Evolutionary conservation across 495 filamentous ascomycete genomes (phyloP).

Genomic region (Aspergillus bertholletiae): DNA sequence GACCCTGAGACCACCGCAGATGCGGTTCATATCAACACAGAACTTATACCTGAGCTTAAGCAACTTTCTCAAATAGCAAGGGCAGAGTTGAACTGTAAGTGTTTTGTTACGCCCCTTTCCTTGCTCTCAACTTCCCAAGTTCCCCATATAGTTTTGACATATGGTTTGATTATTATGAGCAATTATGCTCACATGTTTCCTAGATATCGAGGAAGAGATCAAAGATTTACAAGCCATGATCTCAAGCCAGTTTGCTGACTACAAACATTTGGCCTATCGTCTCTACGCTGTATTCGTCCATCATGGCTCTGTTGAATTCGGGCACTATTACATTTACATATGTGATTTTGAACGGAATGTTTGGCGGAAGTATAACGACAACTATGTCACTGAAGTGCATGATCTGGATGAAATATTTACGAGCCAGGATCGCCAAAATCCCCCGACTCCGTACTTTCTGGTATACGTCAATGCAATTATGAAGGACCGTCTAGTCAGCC

Average conservation of each 20-base stretch:
- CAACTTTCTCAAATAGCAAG: slow-evolving; percentile 28
- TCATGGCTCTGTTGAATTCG: slow-evolving; percentile 63
- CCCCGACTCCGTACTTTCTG: slow-evolving; percentile 80
- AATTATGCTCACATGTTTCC: slow-evolving; percentile 8
- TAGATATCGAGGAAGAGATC: slow-evolving; percentile 48
- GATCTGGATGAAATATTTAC: slow-evolving; percentile 63
- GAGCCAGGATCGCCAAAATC: slow-evolving; percentile 54
- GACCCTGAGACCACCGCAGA: slow-evolving; percentile 23
- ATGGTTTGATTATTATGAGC: background rate
- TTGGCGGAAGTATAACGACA: slow-evolving; percentile 96
- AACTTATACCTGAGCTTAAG: slow-evolving; percentile 29
- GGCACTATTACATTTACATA: slow-evolving; percentile 98
- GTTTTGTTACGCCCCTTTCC: background rate
- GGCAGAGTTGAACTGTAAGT: slow-evolving; percentile 38
- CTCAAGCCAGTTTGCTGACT: slow-evolving; percentile 58
- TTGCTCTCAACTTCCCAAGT: background rate
- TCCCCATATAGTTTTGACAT: background rate
- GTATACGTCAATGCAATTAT: slow-evolving; percentile 71
- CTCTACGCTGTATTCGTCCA: slow-evolving; percentile 94
- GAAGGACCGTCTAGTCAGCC: slow-evolving; percentile 59
- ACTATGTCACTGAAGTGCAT: slow-evolving; percentile 66
- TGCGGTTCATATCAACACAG: slow-evolving; percentile 24
- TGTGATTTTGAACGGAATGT: slow-evolving; percentile 75
- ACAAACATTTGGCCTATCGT: slow-evolving; percentile 62
- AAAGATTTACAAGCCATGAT: slow-evolving; percentile 48